phyloP scores from a whole-genome alignment of 768 basidiomycete genomes.

The Strobilomyces dryophilus region DNA sequence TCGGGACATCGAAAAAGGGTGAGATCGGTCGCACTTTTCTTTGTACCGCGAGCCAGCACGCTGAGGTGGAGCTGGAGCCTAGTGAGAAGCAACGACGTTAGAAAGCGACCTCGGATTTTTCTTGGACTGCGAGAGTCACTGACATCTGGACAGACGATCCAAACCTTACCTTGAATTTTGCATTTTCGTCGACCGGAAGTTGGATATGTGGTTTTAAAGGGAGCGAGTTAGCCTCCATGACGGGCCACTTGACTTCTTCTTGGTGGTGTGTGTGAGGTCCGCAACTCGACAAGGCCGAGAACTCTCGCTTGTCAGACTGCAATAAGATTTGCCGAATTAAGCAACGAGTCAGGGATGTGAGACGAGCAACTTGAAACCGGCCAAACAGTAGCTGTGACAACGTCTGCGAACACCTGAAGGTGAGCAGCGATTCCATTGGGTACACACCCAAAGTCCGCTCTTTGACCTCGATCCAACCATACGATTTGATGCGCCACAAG shows the following conservation, averaged over 20 bases:
- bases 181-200: slow-evolving; percentile 17
- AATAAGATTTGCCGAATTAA: background rate
- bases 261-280: background rate
- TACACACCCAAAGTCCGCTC: no score
- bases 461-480: no score
- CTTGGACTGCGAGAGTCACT: background rate
- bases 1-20: background rate
- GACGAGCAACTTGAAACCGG: background rate
- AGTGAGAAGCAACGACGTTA: background rate
- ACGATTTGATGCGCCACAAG: no score
- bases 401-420: no score
- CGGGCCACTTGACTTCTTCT: background rate
- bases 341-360: background rate
- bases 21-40: slow-evolving; percentile 24
- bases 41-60: slow-evolving; percentile 27
- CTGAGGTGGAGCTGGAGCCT: slow-evolving; percentile 15
- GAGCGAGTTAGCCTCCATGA: slow-evolving; percentile 15
- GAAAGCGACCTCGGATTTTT: background rate
- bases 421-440: no score
- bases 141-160: background rate
- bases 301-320: background rate
- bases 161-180: slow-evolving; percentile 23
- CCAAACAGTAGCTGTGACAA: no score
- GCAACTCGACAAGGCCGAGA: no score
- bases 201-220: slow-evolving; percentile 10